Evolutionary conservation across 2,329 filamentous ascomycete species (phyloP), one percentile per base, ranked within the genome.

Genomic region (Tolypocladium paradoxum): DNA sequence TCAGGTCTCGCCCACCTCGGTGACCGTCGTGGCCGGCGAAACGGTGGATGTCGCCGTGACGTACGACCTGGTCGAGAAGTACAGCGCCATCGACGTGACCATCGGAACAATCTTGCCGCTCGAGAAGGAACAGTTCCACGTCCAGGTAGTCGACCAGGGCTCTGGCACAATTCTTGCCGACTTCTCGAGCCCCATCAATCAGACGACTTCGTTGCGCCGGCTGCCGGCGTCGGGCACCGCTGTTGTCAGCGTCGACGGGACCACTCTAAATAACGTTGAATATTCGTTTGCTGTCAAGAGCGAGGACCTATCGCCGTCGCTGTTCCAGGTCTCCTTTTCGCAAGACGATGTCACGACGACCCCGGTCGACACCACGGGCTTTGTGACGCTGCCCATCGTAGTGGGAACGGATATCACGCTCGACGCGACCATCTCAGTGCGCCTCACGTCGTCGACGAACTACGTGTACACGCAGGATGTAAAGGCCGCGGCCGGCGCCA

Each of bases 1-100:
- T 34, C 3, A 37, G 20, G 31, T 47, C 6, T 1, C 3, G 3
- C 50, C 50, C 11, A n/a, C 4, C 31, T 36, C 22, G 33, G 14
- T 51, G 27, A 46, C 31, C 14, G 22, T 51, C 29, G 33, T n/a
- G 20, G 6, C 20, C 11, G 40, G 29, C 20, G 31, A 24, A 22
- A 18, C 29, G 1, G 34, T 22, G 6, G n/a, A 9, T 6, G 37
- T 50, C 18, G n/a, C 31, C 6, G 40, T 53, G 14, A 50, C 33
- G 11, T 53, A 50, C 27, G 48, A 33, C 37, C 4, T 6, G 11
- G 48, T 50, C 2, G 6, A 6, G n/a, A 50, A 4, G n/a, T 53
- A 29, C 48, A 38, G 48, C 11, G 52, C 52, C 7, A 38, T 53
- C 9, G 29, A 53, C 40, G 38, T 53, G 37, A 50, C 37, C 12